Conservation (phyloP, 2,329 filamentous ascomycete genomes). For the Colletotrichum incanum region DNA sequence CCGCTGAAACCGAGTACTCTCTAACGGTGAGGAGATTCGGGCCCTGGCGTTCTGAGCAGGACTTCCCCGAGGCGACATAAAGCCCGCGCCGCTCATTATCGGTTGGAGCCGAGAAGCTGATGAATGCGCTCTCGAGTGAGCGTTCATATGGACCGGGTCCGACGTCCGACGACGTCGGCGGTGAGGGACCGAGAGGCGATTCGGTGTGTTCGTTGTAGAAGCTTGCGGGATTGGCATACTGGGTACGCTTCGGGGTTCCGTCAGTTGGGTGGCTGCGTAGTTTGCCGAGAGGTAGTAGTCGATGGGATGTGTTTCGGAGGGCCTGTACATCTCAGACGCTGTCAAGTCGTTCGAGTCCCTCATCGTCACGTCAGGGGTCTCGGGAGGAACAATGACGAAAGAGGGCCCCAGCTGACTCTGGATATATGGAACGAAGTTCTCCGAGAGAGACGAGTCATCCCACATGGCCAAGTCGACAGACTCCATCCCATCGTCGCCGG, state of each 20-base stretch:
- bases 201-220: background rate
- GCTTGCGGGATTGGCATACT: background rate
- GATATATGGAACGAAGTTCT: background rate
- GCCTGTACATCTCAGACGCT: background rate
- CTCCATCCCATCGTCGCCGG: background rate
- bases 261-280: background rate
- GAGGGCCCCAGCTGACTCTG: constrained; percentile 7
- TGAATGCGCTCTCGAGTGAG: background rate
- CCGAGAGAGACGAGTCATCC: background rate
- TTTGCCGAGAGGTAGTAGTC: constrained; percentile 10
- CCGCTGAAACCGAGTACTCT: background rate
- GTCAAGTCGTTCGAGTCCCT: background rate
- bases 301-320: constrained; percentile 13
- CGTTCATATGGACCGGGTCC: background rate
- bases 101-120: background rate
- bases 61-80: background rate
- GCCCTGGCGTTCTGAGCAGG: background rate
- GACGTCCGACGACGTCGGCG: background rate
- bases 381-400: constrained; percentile 26
- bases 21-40: background rate
- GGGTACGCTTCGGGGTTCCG: constrained; percentile 3
- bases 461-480: background rate
- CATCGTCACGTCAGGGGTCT: background rate
- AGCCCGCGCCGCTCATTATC: background rate
- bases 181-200: background rate